phyloP scores from a whole-genome alignment of 139 green algal genomes.

The Coelastrella sp. region DNA sequence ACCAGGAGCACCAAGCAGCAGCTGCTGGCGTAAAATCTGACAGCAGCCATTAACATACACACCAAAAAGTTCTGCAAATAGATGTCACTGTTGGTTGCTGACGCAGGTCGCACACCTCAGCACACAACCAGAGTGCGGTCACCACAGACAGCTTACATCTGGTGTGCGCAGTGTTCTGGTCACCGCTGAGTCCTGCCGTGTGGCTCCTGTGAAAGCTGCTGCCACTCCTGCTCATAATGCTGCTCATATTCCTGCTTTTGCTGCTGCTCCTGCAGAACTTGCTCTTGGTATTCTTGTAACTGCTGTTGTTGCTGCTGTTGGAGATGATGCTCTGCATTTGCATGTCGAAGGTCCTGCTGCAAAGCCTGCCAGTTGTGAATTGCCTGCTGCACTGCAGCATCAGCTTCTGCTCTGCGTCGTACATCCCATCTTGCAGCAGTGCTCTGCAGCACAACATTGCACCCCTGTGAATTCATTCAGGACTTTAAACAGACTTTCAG shows the following conservation, averaged over 20 bases:
- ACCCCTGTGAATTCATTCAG: not conserved
- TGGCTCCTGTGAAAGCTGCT: not conserved
- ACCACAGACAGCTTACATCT: not conserved
- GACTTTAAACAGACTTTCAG: not conserved
- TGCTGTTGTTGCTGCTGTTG: slow-evolving; percentile 20
- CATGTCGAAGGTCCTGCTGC: slow-evolving; percentile 17
- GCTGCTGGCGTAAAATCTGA: too few species aligned
- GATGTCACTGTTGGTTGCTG: too few species aligned
- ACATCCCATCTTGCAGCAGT: slow-evolving; percentile 26
- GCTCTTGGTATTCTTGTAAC: not conserved
- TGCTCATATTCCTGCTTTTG: not conserved
- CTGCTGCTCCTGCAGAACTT: not conserved
- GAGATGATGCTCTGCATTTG: slow-evolving; percentile 17
- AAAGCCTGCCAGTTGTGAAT: slow-evolving; percentile 14
- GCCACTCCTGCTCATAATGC: not conserved
- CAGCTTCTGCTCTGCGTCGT: slow-evolving; percentile 1
- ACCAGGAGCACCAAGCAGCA: too few species aligned
- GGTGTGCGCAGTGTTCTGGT: not conserved
- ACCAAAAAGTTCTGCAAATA: too few species aligned
- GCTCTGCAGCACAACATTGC: not conserved
- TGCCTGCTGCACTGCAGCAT: slow-evolving; percentile 15
- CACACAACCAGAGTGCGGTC: not conserved
- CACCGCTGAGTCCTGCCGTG: not conserved
- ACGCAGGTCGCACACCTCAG: too few species aligned
- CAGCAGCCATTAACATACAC: too few species aligned